phyloP scores from a whole-genome alignment of 805 yeast genomes.

The Kodamaea laetipori region DNA sequence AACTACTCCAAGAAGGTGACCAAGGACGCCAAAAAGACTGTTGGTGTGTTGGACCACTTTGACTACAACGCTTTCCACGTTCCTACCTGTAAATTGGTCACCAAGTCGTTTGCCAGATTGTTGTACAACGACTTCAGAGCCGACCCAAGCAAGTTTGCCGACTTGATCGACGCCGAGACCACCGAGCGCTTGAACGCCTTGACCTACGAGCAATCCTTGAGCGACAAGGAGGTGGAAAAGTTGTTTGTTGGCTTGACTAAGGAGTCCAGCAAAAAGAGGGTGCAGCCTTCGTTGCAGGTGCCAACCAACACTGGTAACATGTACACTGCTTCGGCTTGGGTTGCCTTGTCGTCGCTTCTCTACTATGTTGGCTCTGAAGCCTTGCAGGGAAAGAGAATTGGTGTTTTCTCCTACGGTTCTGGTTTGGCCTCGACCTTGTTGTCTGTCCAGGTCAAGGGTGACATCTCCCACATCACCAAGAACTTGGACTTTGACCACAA shows the following conservation, averaged over 20 bases:
- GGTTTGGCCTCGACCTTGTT: conserved; percentile 93
- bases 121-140: conserved; percentile 83
- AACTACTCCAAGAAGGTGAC: conserved; percentile 74
- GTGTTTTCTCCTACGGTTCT: conserved; percentile 95
- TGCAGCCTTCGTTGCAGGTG: conserved; percentile 76
- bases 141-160: conserved; percentile 60
- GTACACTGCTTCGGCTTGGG: conserved; percentile 94
- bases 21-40: conserved; percentile 48
- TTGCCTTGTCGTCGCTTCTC: conserved; percentile 80
- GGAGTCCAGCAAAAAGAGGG: conserved; percentile 64
- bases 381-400: conserved; percentile 81
- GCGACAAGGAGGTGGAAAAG: conserved; percentile 83
- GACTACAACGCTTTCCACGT: conserved; percentile 97
- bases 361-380: conserved; percentile 71
- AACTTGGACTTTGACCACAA: conserved; percentile 67
- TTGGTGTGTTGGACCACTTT: conserved; percentile 68
- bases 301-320: conserved; percentile 98
- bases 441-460: conserved; percentile 80
- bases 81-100: conserved; percentile 94
- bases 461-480: conserved; percentile 64
- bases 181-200: conserved; percentile 52
- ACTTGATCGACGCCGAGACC: conserved; percentile 48
- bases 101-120: conserved; percentile 90
- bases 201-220: conserved; percentile 74
- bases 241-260: conserved; percentile 77